Base-by-base conservation (phyloP, 371 early-diverging fungal species). In the Zopfochytrium polystomum region DNA sequence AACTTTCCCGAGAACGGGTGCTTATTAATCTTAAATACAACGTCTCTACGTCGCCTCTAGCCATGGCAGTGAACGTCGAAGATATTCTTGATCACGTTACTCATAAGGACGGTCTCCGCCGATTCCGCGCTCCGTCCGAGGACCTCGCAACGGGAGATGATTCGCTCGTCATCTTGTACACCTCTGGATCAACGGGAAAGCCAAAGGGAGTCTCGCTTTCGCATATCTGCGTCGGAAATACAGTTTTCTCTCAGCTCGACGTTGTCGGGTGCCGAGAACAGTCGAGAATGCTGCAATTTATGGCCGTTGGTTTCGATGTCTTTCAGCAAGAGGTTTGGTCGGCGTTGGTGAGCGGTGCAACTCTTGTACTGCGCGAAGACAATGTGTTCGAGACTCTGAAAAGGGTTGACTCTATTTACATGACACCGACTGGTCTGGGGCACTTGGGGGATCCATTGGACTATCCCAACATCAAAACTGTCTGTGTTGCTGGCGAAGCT, bases 61-160 rank as follows among this genome's bases (percentile, higher is more conserved):
- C n/a, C n/a, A n/a, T n/a, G n/a, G n/a, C n/a, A n/a, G n/a, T n/a
- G n/a, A n/a, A n/a, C n/a, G n/a, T n/a, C n/a, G 15, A 49, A 49
- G 23, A n/a, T 26, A 1, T 22, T 15, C 23, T 26, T 22, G 22
- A 20, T 29, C 43, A 33, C 50, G 57, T 56, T 31, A 43, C 25
- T 48, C 63, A 9, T 63, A 57, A 56, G 26, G 38, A 29, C 25
- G 67, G 67, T 13, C 51, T 49, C 26, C 23, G 26, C 26, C 26
- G 49, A 60, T 5, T 68, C 52, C 25, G 69, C 72, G 4, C 55
- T 54, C 25, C 69, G 72, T n/a, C n/a, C n/a, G n/a, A n/a, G n/a
- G n/a, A n/a, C n/a, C n/a, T n/a, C n/a, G n/a, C n/a, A n/a, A n/a
- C n/a, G n/a, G n/a, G n/a, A n/a, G n/a, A n/a, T n/a, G n/a, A n/a